Conservation (phyloP, 2,329 filamentous ascomycete genomes). For the Diaporthe sp. region DNA sequence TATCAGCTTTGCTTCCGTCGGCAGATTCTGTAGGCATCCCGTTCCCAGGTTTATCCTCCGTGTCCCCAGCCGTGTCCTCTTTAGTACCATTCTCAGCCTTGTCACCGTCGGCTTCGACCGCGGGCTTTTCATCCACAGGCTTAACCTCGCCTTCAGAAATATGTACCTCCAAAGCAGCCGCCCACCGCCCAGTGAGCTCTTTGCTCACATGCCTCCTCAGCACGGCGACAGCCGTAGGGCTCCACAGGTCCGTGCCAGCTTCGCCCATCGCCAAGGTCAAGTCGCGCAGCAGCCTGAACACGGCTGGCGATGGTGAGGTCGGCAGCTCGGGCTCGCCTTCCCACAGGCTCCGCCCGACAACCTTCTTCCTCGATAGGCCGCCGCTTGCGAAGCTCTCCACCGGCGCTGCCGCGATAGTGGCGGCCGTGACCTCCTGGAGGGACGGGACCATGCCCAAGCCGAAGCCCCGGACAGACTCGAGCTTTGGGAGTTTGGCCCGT, state of each 20-base stretch:
- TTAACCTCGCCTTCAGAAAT: conserved; percentile 43
- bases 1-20: conserved; percentile 38
- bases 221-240: conserved; percentile 71
- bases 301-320: conserved; percentile 80
- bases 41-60: conserved; percentile 42
- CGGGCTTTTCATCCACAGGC: conserved; percentile 39
- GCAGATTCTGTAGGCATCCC: conserved; percentile 27
- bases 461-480: conserved; percentile 66
- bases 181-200: conserved; percentile 66
- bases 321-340: conserved; percentile 83
- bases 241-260: conserved; percentile 86
- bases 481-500: conserved; percentile 73
- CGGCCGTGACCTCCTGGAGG: conserved; percentile 74
- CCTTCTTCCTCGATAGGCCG: conserved; percentile 59
- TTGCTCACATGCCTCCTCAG: conserved; percentile 72
- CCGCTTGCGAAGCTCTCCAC: conserved; percentile 62
- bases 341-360: conserved; percentile 80
- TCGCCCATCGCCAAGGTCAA: conserved; percentile 77
- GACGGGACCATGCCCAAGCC: conserved; percentile 72
- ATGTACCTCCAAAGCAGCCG: conserved; percentile 55
- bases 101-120: not conserved
- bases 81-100: conserved; percentile 36
- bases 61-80: conserved; percentile 35
- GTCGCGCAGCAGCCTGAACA: conserved; percentile 79
- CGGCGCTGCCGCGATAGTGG: conserved; percentile 63